These are phyloP conservation scores for Yamadazyma endophytica DNA, from an alignment of 805 yeast genomes.

Conservation along the genomic window DNA sequence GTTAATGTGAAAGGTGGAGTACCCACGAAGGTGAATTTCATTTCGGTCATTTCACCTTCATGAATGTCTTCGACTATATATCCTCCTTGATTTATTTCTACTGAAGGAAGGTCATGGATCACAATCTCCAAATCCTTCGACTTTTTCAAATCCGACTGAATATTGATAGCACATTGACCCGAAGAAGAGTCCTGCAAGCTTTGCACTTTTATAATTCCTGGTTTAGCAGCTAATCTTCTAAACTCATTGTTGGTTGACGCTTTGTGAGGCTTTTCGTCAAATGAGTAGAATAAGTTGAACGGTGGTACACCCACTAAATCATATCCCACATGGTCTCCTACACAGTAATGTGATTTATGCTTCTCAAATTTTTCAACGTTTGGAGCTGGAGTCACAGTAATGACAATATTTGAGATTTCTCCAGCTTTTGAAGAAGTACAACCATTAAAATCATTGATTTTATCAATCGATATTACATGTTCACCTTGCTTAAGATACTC, in stretches of 20 bases:
- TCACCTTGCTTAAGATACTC: constrained; percentile 50
- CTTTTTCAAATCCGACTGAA: constrained; percentile 34
- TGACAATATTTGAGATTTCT: constrained; percentile 35
- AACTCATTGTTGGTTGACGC: constrained; percentile 48
- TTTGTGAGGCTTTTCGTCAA: constrained; percentile 57
- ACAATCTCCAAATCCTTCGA: constrained; percentile 24
- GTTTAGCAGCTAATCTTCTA: constrained; percentile 70
- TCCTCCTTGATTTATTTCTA: constrained; percentile 79
- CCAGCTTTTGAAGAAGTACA: constrained; percentile 50
- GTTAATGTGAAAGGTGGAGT: constrained; percentile 87
- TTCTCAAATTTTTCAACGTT: constrained; percentile 41
- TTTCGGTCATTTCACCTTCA: constrained; percentile 92
- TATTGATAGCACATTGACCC: constrained; percentile 66
- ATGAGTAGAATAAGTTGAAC: constrained; percentile 68
- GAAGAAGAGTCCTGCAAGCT: constrained; percentile 72
- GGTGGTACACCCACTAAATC: constrained; percentile 78
- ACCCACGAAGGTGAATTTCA: constrained; percentile 77
- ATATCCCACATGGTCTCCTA: constrained; percentile 84
- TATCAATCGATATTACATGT: constrained; percentile 55
- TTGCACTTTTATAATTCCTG: constrained; percentile 69
- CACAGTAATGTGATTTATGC: constrained; percentile 58
- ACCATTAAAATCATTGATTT: constrained; percentile 64
- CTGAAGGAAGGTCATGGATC: constrained; percentile 60
- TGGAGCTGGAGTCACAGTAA: constrained; percentile 76
- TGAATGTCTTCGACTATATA: constrained; percentile 75